Base-by-base conservation (phyloP, 306 rosid genomes). In the Rubus parviflorus region DNA sequence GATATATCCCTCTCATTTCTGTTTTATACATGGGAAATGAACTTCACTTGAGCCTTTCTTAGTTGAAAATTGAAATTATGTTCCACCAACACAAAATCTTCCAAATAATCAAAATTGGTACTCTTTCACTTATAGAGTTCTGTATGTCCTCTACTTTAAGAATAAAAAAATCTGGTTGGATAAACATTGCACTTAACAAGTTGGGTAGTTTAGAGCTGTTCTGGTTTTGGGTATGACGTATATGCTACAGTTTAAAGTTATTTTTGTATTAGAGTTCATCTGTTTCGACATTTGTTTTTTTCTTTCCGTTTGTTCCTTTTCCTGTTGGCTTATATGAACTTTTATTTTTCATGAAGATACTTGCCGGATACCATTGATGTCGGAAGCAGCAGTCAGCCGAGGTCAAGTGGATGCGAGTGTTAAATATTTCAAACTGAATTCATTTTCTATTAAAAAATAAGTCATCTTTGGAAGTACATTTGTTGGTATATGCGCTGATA, bases 301-400 rank as follows among this genome's bases (percentile, higher is more conserved):
- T 4, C 42, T 65, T 23, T 73, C 74, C 30, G 69, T 81, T 73
- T 51, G 81, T 58, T 25, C 30, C 1, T 25, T 25, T 71, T 61
- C 62, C 51, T 58, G 63, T 60, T 81, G 82, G 85, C 47, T 16
- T 64, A 23, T 38, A 5, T 64, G 48, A 40, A 74, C 73, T 79
- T 70, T 72, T 68, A 30, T 65, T 72, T 63, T 64, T 77, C 43
- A 19, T 71, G 86, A 77, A 95, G 99, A 87, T 95, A 95, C 88
- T 84, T 95, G 87, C 99, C 99, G 25, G 99, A 95, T 83, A 92
- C 97, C 60, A 95, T 95, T 75, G 99, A 95, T 79, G 99, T 95
- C 51, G 96, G 86, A 65, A 88, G 81, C 90, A 86, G 80, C 88
- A 91, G 73, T 84, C 99, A 88, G 85, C 89, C 86, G 52, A 88